Evolutionary conservation across 148 eudicot genomes (phyloP).

Genomic region (Rhododendron williamsianum): DNA sequence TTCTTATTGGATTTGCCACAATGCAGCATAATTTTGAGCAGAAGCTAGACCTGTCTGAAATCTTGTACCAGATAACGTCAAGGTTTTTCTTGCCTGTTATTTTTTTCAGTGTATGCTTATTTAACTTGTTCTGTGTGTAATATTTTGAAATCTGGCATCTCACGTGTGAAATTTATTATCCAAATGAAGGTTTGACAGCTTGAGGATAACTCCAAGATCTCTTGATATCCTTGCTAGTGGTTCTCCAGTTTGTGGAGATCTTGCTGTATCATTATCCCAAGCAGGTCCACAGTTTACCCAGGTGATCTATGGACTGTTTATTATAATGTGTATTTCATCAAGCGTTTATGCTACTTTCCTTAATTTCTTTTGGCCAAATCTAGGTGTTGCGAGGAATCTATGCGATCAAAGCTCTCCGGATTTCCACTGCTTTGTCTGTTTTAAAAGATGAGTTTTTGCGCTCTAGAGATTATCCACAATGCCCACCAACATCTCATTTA

Average conservation of each 20-base stretch:
- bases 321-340: conserved; percentile 4
- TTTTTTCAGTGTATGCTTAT: not conserved
- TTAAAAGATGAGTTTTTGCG: conserved; percentile 93
- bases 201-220: conserved; percentile 93
- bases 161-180: conserved; percentile 15
- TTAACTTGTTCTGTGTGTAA: not conserved
- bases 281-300: conserved; percentile 98
- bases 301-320: conserved; percentile 33
- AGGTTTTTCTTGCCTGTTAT: conserved; percentile 39
- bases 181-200: conserved; percentile 79
- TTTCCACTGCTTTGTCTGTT: conserved; percentile 93
- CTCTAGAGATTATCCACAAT: conserved; percentile 94
- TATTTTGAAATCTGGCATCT: conserved; percentile 10
- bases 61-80: conserved; percentile 88
- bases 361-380: conserved; percentile 8
- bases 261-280: conserved; percentile 94
- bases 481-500: conserved; percentile 93
- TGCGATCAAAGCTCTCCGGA: conserved; percentile 93
- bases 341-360: conserved; percentile 5
- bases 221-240: conserved; percentile 92
- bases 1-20: conserved; percentile 89
- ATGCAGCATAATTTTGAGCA: conserved; percentile 95
- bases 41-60: conserved; percentile 93
- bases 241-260: conserved; percentile 98
- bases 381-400: conserved; percentile 89